Base-by-base conservation (phyloP, 805 yeast genomes). In the Saccharomycopsis sp. region DNA sequence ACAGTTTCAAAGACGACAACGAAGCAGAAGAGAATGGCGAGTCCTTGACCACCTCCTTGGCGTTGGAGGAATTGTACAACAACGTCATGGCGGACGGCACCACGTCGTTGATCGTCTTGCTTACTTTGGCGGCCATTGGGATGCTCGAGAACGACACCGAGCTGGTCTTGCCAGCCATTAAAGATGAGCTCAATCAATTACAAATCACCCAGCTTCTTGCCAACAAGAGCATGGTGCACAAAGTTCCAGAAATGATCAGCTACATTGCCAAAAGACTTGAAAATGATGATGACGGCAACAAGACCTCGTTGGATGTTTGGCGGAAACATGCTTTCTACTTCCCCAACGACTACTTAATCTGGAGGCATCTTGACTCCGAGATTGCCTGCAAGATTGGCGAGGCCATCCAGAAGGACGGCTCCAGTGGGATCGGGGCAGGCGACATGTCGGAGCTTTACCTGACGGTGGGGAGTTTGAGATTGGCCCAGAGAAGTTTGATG, bases 71-170 rank as follows among this genome's bases (percentile, higher is more conserved):
- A 57, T 60, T 89, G 33, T 80, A 82, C 50, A 67, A 70, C 18
- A 75, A 69, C 51, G 73, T 87, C 30, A 79, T 72, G 45, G 64
- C 61, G 3, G 58, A 71, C 42, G 95, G 94, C 0, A n/a, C n/a
- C 9, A 65, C 82, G 1, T 75, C 87, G 2, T 60, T 85, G 34
- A 53, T 75, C 18, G 75, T 83, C 2, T 78, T 84, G 0, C 59
- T 88, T 44, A 73, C 86, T 1, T 64, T 89, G 31, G 96, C 95
- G 4, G 87, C 94, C 0, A 75, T 89, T 17, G 68, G 84, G 0
- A 67, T 92, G 2, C 64, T 77, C 7, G 82, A 85, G 38, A 65
- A 75, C 35, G 61, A 71, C 42, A 62, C 64, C 4, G 79, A 72
- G 12, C 78, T 77, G 43, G 65, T 81, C 39, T 55, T 68, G 30